Conservation (phyloP, 805 yeast species). For the Sungouiozyma intestinalis region DNA sequence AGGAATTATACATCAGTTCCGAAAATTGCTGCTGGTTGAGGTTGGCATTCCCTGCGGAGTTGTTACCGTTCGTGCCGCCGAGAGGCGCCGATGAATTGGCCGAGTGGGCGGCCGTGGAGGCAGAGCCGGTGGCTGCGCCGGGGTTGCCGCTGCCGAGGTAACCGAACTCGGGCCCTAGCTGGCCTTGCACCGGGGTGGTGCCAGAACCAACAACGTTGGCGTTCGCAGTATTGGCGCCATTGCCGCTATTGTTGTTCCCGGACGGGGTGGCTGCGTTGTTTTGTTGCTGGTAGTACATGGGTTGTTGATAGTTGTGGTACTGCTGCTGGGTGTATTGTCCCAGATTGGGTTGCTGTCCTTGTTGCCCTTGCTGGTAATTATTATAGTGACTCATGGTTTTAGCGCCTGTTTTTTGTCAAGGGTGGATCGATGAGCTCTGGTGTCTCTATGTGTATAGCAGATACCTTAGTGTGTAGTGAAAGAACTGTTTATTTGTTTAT, state of each 20-base stretch:
- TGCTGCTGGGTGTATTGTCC: neutral
- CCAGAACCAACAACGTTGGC: neutral
- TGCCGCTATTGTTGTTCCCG: neutral
- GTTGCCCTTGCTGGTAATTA: neutral
- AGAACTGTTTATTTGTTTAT: neutral
- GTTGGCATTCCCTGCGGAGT: constrained; percentile 7
- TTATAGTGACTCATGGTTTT: neutral
- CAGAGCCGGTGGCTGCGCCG: neutral
- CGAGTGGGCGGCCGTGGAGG: neutral
- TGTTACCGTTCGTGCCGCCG: neutral
- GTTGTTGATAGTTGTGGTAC: neutral
- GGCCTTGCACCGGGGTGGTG: neutral
- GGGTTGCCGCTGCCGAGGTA: neutral
- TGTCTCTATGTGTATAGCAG: too few species aligned
- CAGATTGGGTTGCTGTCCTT: neutral
- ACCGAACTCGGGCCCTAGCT: neutral
- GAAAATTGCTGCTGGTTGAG: constrained; percentile 22
- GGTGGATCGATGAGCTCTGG: too few species aligned
- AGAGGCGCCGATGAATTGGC: neutral
- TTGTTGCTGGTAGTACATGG: neutral
- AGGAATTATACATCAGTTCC: constrained; percentile 28
- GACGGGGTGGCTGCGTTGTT: neutral
- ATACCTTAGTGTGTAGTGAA: neutral
- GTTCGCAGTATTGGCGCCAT: neutral
- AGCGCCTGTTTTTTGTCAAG: too few species aligned